Conservation (phyloP, 169 alveolate genomes). For the Theileria annulata region DNA sequence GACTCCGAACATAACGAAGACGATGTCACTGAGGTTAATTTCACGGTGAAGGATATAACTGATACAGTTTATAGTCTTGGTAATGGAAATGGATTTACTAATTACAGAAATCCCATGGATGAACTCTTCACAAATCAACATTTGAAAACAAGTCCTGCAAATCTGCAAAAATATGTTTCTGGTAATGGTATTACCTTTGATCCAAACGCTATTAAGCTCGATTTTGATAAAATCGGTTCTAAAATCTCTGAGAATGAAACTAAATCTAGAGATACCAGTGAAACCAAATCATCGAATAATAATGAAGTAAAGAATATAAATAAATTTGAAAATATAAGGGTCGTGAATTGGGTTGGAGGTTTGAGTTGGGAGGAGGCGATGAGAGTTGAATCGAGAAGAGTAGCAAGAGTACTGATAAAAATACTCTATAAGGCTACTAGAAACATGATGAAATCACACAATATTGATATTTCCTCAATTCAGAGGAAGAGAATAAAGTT, state of each 20-base stretch:
- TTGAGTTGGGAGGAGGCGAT: slow-evolving; percentile 44
- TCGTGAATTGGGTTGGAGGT: slow-evolving; percentile 17
- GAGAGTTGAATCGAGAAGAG: slow-evolving; percentile 15
- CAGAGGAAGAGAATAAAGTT: neutral
- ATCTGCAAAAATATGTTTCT: neutral
- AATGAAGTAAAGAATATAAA: no score
- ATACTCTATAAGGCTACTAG: slow-evolving; percentile 17
- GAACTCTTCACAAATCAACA: neutral
- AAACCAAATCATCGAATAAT: neutral
- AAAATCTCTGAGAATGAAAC: neutral
- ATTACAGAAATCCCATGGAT: neutral
- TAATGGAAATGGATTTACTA: neutral
- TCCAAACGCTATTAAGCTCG: neutral
- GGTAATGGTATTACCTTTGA: neutral
- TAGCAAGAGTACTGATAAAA: slow-evolving; percentile 37
- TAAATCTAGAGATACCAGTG: neutral
- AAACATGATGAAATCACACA: slow-evolving; percentile 53
- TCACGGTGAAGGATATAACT: neutral
- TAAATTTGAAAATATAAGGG: neutral
- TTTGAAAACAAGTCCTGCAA: neutral
- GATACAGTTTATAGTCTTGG: neutral
- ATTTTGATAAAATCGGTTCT: neutral
- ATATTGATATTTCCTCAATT: slow-evolving; percentile 21
- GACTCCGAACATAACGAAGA: neutral
- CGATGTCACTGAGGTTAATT: neutral